These are phyloP conservation scores for Russula virescens DNA, from an alignment of 768 basidiomycete genomes.

Conservation along the genomic window DNA sequence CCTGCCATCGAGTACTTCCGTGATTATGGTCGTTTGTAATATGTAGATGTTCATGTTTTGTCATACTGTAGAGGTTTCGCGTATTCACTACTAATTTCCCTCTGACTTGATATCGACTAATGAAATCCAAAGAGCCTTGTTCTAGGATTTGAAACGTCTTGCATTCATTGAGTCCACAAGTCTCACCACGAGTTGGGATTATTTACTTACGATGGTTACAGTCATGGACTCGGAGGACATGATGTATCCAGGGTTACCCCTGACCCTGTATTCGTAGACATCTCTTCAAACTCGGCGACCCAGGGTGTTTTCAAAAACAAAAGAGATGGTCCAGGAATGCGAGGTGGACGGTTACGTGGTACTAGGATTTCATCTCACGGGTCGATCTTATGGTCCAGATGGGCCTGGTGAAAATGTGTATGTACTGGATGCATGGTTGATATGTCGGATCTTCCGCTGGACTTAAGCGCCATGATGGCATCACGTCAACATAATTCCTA, in stretches of 20 bases:
- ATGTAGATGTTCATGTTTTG: background rate
- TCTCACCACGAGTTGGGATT: too few relatives aligned
- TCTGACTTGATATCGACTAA: background rate
- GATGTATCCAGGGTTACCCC: background rate
- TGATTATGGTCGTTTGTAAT: constrained; percentile 19
- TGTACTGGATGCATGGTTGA: too few relatives aligned
- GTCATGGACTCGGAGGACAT: too few relatives aligned
- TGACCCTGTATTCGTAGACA: background rate
- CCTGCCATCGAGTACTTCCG: constrained; percentile 21
- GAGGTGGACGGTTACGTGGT: background rate
- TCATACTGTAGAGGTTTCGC: background rate
- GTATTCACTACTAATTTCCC: background rate
- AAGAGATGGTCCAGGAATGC: background rate
- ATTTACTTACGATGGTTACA: too few relatives aligned
- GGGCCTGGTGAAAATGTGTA: too few relatives aligned
- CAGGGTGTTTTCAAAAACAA: background rate
- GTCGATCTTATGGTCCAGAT: background rate
- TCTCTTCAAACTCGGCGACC: background rate
- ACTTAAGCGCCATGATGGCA: too few relatives aligned
- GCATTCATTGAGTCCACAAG: too few relatives aligned
- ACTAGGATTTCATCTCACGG: background rate
- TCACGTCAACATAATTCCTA: too few relatives aligned
- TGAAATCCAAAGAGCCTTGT: background rate
- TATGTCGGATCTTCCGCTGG: too few relatives aligned
- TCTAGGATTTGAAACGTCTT: too few relatives aligned